phyloP scores from a whole-genome alignment of 805 yeast species.

The Hanseniaspora taiwanica region DNA sequence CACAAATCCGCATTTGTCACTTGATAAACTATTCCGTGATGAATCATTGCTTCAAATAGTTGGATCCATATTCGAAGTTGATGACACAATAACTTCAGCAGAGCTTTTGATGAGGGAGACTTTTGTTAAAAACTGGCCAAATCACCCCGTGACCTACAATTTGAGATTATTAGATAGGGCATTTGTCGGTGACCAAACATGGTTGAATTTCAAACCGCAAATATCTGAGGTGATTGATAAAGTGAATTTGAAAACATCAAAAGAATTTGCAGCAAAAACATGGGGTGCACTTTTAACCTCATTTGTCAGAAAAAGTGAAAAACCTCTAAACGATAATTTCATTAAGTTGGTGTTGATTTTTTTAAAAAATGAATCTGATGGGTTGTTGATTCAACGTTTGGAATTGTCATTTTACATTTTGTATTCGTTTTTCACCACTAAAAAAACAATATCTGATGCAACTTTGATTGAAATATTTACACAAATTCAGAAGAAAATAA shows the following conservation, averaged over 20 bases:
- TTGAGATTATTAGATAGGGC: slow-evolving; percentile 48
- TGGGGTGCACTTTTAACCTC: slow-evolving; percentile 70
- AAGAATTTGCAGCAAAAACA: slow-evolving; percentile 42
- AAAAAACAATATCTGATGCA: slow-evolving; percentile 13
- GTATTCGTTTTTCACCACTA: slow-evolving; percentile 16
- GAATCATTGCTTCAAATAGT: slow-evolving; percentile 22
- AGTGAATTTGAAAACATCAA: not conserved
- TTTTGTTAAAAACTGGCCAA: slow-evolving; percentile 39
- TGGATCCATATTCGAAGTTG: slow-evolving; percentile 29
- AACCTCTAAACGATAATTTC: slow-evolving; percentile 23
- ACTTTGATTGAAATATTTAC: slow-evolving; percentile 11
- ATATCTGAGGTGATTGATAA: not conserved
- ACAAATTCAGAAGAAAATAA: slow-evolving; percentile 29
- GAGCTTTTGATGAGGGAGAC: slow-evolving; percentile 32
- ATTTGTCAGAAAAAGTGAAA: slow-evolving; percentile 32
- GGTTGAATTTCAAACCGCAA: slow-evolving; percentile 21
- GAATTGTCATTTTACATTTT: slow-evolving; percentile 48
- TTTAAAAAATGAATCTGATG: slow-evolving; percentile 37
- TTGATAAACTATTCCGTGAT: slow-evolving; percentile 30
- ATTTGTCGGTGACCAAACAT: slow-evolving; percentile 31
- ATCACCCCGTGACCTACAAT: slow-evolving; percentile 33
- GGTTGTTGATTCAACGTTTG: slow-evolving; percentile 46
- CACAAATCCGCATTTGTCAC: slow-evolving; percentile 29
- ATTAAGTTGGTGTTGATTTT: slow-evolving; percentile 33
- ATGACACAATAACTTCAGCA: slow-evolving; percentile 33